Conservation (phyloP, 176 grass and related monocot species). For the Miscanthus lutarioriparius region DNA sequence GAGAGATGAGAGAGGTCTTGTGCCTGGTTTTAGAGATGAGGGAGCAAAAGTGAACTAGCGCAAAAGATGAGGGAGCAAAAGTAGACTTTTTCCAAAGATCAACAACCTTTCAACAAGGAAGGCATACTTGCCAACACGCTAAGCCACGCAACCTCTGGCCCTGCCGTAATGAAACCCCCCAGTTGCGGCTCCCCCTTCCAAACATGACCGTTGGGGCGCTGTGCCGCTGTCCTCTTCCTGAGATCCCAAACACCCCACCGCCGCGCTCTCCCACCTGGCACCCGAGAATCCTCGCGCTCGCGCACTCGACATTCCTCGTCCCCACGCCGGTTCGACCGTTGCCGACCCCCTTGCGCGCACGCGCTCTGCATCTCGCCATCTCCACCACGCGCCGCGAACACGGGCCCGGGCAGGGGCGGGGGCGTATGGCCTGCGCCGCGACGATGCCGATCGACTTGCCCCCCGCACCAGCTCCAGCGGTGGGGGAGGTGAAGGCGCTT, state of each 20-base stretch:
- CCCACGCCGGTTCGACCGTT: constrained; percentile 30
- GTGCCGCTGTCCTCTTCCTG: constrained; percentile 25
- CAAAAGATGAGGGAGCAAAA: too few relatives aligned
- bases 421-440: constrained; percentile 13
- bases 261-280: background rate
- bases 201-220: constrained; percentile 58
- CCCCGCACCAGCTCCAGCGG: background rate
- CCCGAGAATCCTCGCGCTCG: constrained; percentile 27
- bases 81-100: too few relatives aligned
- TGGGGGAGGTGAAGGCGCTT: constrained; percentile 4
- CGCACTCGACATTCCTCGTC: constrained; percentile 26
- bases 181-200: constrained; percentile 2
- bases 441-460: constrained; percentile 34
- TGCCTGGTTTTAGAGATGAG: too few relatives aligned
- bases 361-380: constrained; percentile 11
- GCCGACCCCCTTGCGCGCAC: background rate
- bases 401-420: background rate
- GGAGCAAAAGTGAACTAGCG: too few relatives aligned
- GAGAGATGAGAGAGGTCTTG: too few relatives aligned
- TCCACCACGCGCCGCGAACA: background rate
- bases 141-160: constrained; percentile 13
- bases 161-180: background rate
- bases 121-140: constrained; percentile 25
- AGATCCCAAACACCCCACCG: constrained; percentile 48
- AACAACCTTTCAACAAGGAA: constrained; percentile 26